phyloP scores from a whole-genome alignment of 1,284 basidiomycete genomes.

The Cryptococcus depauperatus region DNA sequence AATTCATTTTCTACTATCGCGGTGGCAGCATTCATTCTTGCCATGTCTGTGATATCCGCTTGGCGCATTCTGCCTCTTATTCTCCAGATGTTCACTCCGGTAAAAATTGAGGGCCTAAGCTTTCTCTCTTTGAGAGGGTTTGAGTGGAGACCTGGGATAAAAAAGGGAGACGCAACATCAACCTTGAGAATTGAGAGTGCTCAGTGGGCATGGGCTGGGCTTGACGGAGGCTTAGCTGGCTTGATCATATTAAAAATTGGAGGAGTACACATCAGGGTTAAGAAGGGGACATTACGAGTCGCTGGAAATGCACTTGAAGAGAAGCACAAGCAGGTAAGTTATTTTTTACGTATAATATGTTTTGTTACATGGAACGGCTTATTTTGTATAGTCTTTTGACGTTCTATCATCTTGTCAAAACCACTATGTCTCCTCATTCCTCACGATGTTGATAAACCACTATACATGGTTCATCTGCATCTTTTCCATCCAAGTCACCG shows the following conservation, averaged over 20 bases:
- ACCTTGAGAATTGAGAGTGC: conserved; percentile 29
- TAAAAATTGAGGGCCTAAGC: conserved; percentile 21
- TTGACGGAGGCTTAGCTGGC: conserved; percentile 18
- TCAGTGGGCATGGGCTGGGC: conserved; percentile 31
- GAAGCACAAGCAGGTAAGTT: not conserved
- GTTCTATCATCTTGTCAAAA: conserved; percentile 7
- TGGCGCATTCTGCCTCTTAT: conserved; percentile 13
- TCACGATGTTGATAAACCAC: conserved; percentile 32
- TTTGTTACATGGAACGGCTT: not conserved
- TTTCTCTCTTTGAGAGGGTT: conserved; percentile 24
- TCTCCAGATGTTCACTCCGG: conserved; percentile 16
- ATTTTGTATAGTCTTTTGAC: not conserved
- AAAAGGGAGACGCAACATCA: conserved; percentile 14
- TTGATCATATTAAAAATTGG: conserved; percentile 30
- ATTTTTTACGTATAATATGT: not conserved
- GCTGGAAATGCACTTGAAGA: conserved; percentile 4
- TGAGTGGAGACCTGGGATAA: conserved; percentile 28
- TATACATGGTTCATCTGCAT: conserved; percentile 29
- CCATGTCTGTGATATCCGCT: not conserved
- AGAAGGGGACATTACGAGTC: conserved; percentile 1
- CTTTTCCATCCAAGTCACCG: conserved; percentile 29
- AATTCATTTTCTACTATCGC: too few relatives aligned
- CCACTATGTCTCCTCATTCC: conserved; percentile 6
- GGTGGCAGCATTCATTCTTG: not conserved
- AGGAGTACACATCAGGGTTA: conserved; percentile 25